These are phyloP conservation scores for Leersia perrieri DNA, from an alignment of 176 grass and related monocot genomes.

Conservation along the genomic window DNA sequence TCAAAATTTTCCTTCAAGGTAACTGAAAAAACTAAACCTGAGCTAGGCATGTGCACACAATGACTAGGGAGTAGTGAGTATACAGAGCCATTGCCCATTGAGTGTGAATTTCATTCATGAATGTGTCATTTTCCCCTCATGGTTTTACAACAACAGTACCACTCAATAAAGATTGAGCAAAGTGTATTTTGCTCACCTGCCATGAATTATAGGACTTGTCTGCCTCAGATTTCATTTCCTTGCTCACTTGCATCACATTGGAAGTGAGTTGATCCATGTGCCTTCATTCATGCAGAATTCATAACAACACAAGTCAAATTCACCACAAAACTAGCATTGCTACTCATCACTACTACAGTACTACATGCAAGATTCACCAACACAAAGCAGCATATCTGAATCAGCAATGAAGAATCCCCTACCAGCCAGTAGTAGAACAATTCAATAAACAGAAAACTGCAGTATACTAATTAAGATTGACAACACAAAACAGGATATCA, in stretches of 20 bases:
- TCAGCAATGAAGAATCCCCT: not conserved
- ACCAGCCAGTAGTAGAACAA: not conserved
- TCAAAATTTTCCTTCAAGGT: not conserved
- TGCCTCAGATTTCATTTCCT: not conserved
- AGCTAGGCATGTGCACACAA: not conserved
- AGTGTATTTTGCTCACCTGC: conserved; percentile 26
- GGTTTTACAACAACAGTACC: not conserved
- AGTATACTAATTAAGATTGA: too few relatives aligned
- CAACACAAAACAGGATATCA: too few relatives aligned
- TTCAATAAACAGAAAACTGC: not conserved
- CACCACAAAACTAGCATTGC: not conserved
- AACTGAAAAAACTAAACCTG: not conserved
- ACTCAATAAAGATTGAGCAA: not conserved
- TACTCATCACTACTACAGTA: not conserved
- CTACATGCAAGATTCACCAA: not conserved
- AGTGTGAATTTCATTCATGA: not conserved
- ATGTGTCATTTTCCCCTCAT: not conserved
- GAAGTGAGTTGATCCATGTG: conserved; percentile 38
- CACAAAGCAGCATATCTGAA: not conserved
- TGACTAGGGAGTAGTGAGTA: not conserved
- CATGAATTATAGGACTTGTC: conserved; percentile 13
- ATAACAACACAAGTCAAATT: conserved; percentile 15
- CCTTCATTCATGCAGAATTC: conserved; percentile 25
- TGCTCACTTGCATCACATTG: conserved; percentile 27
- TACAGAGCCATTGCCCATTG: not conserved